Evolutionary conservation across 768 basidiomycete genomes (phyloP).

Genomic region (Clitopilus passeckerianus): DNA sequence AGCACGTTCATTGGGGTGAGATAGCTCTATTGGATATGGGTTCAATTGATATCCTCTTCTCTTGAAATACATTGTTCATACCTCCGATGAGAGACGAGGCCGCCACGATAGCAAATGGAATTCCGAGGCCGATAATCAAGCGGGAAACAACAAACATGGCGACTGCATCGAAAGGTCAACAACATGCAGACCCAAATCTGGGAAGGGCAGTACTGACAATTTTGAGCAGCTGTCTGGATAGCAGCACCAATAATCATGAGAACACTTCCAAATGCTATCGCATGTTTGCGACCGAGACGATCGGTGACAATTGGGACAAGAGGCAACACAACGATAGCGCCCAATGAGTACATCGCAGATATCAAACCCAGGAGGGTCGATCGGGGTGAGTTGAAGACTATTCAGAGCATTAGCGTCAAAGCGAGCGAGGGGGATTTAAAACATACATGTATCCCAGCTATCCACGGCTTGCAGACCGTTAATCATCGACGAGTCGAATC

Average conservation of each 20-base stretch:
- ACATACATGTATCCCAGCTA: conserved; percentile 50
- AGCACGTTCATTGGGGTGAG: conserved; percentile 67
- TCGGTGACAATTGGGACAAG: conserved; percentile 49
- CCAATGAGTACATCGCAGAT: conserved; percentile 57
- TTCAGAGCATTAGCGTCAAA: neutral
- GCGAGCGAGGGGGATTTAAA: neutral
- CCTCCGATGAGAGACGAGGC: conserved; percentile 63
- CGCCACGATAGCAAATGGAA: conserved; percentile 57
- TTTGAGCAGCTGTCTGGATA: conserved; percentile 40
- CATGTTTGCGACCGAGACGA: conserved; percentile 41
- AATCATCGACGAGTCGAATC: conserved; percentile 59
- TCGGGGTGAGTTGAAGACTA: conserved; percentile 52
- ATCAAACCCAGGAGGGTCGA: conserved; percentile 53
- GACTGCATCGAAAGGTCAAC: conserved; percentile 24
- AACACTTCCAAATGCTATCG: conserved; percentile 47
- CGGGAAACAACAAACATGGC: conserved; percentile 57
- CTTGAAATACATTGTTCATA: conserved; percentile 5
- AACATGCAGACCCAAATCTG: neutral
- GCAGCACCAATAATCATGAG: conserved; percentile 44
- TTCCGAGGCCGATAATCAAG: conserved; percentile 53
- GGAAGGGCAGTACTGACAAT: conserved; percentile 29
- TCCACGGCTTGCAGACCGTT: conserved; percentile 57
- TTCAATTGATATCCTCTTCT: neutral
- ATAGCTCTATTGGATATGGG: conserved; percentile 39
- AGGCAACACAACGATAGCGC: conserved; percentile 49